Conservation (phyloP, 148 eudicot genomes). For the Rhododendron molle region DNA sequence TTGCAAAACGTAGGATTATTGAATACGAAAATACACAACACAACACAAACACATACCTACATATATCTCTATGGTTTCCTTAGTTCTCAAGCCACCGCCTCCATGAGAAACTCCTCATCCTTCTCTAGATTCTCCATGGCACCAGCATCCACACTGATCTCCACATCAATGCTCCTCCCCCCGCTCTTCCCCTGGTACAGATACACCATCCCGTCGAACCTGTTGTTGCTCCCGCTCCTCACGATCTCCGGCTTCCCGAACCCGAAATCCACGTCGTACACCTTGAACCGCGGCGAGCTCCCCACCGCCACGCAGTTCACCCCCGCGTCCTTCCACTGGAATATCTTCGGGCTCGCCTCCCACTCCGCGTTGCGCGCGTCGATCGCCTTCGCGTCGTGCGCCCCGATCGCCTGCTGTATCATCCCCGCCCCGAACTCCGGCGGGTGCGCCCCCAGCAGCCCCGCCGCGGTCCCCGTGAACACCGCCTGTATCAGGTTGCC, state of each 20-base stretch:
- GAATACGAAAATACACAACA: not conserved
- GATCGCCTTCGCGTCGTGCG: conserved; percentile 64
- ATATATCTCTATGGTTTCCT: not conserved
- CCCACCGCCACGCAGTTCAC: conserved; percentile 94
- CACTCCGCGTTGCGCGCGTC: conserved; percentile 63
- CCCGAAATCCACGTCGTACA: conserved; percentile 83
- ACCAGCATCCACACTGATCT: conserved; percentile 66
- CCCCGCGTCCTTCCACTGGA: conserved; percentile 90
- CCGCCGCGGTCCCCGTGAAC: conserved; percentile 85
- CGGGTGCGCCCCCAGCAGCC: conserved; percentile 49
- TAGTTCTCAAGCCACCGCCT: not conserved
- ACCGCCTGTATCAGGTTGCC: conserved; percentile 90
- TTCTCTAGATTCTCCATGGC: conserved; percentile 84
- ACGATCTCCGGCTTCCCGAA: conserved; percentile 79
- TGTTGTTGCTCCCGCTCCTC: conserved; percentile 84
- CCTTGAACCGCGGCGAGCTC: conserved; percentile 89
- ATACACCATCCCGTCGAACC: conserved; percentile 97
- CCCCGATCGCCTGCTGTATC: conserved; percentile 37
- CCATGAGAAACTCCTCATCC: conserved; percentile 72
- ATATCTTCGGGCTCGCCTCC: conserved; percentile 76
- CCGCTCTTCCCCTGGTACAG: conserved; percentile 78
- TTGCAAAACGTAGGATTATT: no score
- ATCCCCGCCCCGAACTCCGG: conserved; percentile 55
- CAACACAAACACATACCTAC: not conserved
- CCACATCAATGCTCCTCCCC: conserved; percentile 83